Conservation (phyloP, 2,329 filamentous ascomycete species). For the Sclerotiophoma versabilis region DNA sequence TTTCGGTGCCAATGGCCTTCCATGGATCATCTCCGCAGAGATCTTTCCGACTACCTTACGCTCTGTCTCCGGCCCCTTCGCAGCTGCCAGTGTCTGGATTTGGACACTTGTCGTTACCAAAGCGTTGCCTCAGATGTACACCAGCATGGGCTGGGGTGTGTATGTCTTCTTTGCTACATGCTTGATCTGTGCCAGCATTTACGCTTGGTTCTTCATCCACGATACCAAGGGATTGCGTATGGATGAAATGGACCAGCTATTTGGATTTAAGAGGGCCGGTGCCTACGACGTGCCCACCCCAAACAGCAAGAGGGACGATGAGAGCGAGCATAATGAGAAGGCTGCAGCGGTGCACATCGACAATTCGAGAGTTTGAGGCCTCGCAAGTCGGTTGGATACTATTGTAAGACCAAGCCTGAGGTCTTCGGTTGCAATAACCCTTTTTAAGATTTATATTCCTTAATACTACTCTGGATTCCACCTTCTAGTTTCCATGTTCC, state of each 20-base stretch:
- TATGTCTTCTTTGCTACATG: constrained; percentile 59
- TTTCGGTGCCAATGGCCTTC: constrained; percentile 64
- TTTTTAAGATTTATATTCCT: too few relatives aligned
- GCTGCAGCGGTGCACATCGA: constrained; percentile 8
- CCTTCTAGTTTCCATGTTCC: too few relatives aligned
- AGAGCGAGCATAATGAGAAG: constrained; percentile 30
- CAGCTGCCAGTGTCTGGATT: constrained; percentile 75
- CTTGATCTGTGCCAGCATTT: constrained; percentile 53
- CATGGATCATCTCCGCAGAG: constrained; percentile 76
- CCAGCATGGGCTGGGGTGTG: constrained; percentile 55
- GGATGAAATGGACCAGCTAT: constrained; percentile 57
- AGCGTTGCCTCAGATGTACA: constrained; percentile 72
- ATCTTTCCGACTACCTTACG: constrained; percentile 76
- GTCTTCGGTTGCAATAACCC: too few relatives aligned
- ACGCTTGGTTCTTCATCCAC: constrained; percentile 50
- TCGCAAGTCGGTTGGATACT: not conserved
- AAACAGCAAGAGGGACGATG: constrained; percentile 15
- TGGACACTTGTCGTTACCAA: constrained; percentile 74
- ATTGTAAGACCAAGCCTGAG: too few relatives aligned
- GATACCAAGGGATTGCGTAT: constrained; percentile 57
- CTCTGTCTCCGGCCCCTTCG: constrained; percentile 60
- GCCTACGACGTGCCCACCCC: not conserved
- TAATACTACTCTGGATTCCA: too few relatives aligned
- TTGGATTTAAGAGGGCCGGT: constrained; percentile 48
- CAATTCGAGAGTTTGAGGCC: not conserved